A percentile compares a stretch with the other conserved stretches of the same genome.
These are phyloP conservation scores for Saccharomycopsis fibuligera DNA, from an alignment of 805 yeast genomes.

Conservation along the genomic window DNA sequence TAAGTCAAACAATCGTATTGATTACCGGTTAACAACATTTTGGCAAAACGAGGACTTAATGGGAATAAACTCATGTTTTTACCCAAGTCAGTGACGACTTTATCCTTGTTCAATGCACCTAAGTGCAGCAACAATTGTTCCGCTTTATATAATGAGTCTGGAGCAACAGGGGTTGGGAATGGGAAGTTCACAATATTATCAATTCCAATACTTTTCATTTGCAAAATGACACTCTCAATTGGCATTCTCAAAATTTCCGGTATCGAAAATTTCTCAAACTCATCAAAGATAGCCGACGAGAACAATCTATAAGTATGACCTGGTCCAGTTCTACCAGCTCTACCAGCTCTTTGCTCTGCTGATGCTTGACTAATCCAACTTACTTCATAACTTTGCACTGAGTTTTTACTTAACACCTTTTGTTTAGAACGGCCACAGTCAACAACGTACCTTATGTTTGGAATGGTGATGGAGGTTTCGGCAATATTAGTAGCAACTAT, in stretches of 20 bases:
- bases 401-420: conserved; percentile 70
- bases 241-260: conserved; percentile 97
- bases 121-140: conserved; percentile 59
- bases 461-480: conserved; percentile 94
- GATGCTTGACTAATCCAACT: conserved; percentile 94
- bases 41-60: conserved; percentile 86
- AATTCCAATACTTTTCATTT: conserved; percentile 97
- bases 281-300: conserved; percentile 87
- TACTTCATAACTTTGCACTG: conserved; percentile 87
- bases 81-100: conserved; percentile 70
- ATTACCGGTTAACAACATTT: conserved; percentile 81
- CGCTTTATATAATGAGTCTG: conserved; percentile 53
- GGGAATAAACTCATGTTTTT: conserved; percentile 86
- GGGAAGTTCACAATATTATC: conserved; percentile 88
- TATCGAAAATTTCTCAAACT: conserved; percentile 70
- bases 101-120: conserved; percentile 64
- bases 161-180: conserved; percentile 89
- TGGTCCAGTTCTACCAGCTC: conserved; percentile 98
- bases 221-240: conserved; percentile 88
- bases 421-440: conserved; percentile 95
- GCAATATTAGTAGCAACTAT: conserved; percentile 97
- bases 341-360: conserved; percentile 90
- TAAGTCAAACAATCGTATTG: conserved; percentile 82
- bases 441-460: conserved; percentile 89
- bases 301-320: conserved; percentile 92